These are phyloP conservation scores for Leishmania guyanensis DNA, from an alignment of 208 protist species.

Conservation along the genomic window DNA sequence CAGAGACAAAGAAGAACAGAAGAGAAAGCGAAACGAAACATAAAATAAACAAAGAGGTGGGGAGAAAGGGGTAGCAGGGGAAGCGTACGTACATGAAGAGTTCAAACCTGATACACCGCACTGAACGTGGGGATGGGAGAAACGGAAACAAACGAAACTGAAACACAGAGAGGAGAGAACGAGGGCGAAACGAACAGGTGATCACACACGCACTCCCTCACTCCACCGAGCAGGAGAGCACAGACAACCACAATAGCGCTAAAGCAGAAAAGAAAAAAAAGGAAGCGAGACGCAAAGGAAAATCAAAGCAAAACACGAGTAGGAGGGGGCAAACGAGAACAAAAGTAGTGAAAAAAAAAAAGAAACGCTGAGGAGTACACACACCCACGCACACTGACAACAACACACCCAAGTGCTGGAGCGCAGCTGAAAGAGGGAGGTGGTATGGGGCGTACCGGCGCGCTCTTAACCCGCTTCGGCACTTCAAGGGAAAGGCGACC, in stretches of 20 bases:
- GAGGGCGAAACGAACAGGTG: not conserved
- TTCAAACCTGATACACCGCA: not conserved
- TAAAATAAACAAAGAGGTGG: not conserved
- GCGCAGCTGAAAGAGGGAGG: not conserved
- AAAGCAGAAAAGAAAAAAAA: not conserved
- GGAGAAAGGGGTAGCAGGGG: not conserved
- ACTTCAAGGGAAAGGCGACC: not conserved
- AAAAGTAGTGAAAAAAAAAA: not conserved
- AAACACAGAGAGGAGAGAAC: not conserved
- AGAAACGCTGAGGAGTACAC: not conserved
- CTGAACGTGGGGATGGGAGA: not conserved
- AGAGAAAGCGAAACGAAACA: not conserved
- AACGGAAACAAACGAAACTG: not conserved
- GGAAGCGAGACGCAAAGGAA: slow-evolving; percentile 6
- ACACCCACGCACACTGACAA: not conserved
- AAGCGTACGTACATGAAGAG: slow-evolving; percentile 2
- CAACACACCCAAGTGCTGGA: not conserved
- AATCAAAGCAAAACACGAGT: not conserved
- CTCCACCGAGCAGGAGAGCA: no score
- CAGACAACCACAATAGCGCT: not conserved
- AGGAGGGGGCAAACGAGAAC: not conserved
- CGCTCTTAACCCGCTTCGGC: not conserved
- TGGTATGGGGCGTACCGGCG: not conserved
- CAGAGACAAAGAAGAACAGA: not conserved
- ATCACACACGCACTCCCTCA: not conserved